A percentile compares a stretch with the other conserved stretches of the same genome.
Evolutionary conservation across 1,284 basidiomycete genomes (phyloP).

Genomic region (Leccinum subrobustum): DNA sequence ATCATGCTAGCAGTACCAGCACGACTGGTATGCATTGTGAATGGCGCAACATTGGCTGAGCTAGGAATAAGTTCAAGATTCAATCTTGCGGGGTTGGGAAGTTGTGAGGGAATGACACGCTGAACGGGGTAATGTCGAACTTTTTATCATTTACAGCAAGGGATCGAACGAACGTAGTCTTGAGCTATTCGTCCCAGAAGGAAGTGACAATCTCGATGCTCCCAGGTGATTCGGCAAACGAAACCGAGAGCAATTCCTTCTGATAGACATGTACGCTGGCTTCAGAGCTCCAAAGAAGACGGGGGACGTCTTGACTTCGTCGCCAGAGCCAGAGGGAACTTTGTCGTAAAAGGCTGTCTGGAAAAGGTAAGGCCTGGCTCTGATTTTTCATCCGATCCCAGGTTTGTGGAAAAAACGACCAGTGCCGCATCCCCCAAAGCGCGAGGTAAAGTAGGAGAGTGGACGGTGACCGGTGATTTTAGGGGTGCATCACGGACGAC

Average conservation of each 20-base stretch:
- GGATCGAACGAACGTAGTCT: constrained; percentile 40
- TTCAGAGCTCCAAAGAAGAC: constrained; percentile 65
- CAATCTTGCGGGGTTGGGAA: constrained; percentile 37
- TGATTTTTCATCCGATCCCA: constrained; percentile 64
- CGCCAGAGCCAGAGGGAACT: constrained; percentile 3
- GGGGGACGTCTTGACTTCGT: constrained; percentile 34
- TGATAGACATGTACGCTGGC: constrained; percentile 8
- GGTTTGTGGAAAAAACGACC: constrained; percentile 26
- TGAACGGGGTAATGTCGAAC: constrained; percentile 18
- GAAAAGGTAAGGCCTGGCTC: constrained; percentile 51
- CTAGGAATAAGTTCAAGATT: constrained; percentile 26
- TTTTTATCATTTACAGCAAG: constrained; percentile 7
- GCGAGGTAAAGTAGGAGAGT: constrained; percentile 66
- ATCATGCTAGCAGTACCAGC: constrained; percentile 61
- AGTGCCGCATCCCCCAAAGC: constrained; percentile 39
- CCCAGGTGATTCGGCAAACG: constrained; percentile 49
- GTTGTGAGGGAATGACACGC: constrained; percentile 20
- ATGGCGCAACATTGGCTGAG: constrained; percentile 34
- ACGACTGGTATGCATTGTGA: constrained; percentile 49
- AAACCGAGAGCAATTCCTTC: constrained; percentile 14
- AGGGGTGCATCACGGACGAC: constrained; percentile 63
- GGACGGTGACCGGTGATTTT: constrained; percentile 68
- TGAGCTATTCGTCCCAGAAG: constrained; percentile 33
- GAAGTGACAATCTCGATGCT: constrained; percentile 14
- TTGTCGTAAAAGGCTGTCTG: constrained; percentile 19